Percentiles rank a stretch among this genome's conserved stretches.
Evolutionary conservation across 2,329 filamentous ascomycete species (phyloP).

Genomic region (Ophiobolus disseminans): DNA sequence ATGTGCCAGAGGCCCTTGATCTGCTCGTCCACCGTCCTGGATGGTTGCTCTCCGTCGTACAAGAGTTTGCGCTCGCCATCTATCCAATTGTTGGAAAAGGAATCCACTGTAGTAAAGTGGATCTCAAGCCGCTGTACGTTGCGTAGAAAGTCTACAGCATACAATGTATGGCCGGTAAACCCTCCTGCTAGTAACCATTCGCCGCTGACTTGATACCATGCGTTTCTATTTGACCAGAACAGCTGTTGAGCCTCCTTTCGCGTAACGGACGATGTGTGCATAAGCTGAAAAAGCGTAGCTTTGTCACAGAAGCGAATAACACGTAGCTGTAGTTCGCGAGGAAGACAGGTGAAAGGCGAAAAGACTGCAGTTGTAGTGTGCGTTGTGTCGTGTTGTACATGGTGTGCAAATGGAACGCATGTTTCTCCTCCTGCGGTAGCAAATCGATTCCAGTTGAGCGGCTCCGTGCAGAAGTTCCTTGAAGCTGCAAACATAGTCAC

Average conservation of each 20-base stretch:
- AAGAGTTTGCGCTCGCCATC: too few relatives aligned
- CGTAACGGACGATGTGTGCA: constrained; percentile 2
- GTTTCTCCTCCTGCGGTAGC: neutral
- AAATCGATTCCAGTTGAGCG: neutral
- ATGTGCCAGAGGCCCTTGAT: neutral
- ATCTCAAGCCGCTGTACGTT: constrained; percentile 21
- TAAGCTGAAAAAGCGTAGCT: constrained; percentile 9
- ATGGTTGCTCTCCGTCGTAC: too few relatives aligned
- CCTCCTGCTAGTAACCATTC: constrained; percentile 11
- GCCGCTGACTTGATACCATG: constrained; percentile 1
- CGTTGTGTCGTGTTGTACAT: neutral
- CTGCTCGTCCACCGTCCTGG: neutral
- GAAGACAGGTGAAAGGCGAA: neutral
- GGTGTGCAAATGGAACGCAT: neutral
- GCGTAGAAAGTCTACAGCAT: constrained; percentile 17
- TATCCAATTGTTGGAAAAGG: too few relatives aligned
- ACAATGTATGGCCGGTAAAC: constrained; percentile 11
- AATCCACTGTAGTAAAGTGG: neutral
- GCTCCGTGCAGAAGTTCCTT: too few relatives aligned
- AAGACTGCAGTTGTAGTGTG: neutral
- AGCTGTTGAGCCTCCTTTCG: constrained; percentile 8
- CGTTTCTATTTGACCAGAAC: constrained; percentile 4
- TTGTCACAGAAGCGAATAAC: constrained; percentile 3
- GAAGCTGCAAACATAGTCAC: too few relatives aligned
- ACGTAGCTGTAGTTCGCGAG: constrained; percentile 5